phyloP scores from a whole-genome alignment of 257 asterid genomes.

The Salvia splendens region DNA sequence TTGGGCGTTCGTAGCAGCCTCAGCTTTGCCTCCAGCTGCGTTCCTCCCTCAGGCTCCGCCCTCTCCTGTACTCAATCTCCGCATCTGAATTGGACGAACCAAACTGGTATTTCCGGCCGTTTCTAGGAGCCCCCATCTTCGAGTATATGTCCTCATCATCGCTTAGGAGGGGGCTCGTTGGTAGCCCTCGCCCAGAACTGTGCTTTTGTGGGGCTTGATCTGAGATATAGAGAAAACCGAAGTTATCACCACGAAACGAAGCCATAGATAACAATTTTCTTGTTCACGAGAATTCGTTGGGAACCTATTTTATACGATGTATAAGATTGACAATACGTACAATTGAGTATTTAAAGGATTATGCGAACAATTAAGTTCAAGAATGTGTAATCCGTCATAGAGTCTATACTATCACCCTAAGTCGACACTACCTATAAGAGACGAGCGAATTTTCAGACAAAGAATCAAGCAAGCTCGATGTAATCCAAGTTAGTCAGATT shows the following conservation, averaged over 20 bases:
- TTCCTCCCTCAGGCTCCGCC: constrained; percentile 78
- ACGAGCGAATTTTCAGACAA: neutral
- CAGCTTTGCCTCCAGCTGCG: constrained; percentile 41
- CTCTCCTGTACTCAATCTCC: constrained; percentile 91
- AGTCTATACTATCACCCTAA: neutral
- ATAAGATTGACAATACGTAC: too few species aligned
- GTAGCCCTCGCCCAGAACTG: constrained; percentile 38
- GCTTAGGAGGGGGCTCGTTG: constrained; percentile 44
- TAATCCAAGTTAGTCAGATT: neutral
- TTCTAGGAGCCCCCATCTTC: constrained; percentile 59
- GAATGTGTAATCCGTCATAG: neutral
- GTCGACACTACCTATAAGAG: neutral
- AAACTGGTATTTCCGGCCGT: constrained; percentile 55
- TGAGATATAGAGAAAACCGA: constrained; percentile 31
- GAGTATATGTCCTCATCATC: constrained; percentile 76
- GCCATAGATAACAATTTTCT: neutral
- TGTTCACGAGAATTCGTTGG: neutral
- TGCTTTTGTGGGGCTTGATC: constrained; percentile 50
- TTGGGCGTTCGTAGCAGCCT: constrained; percentile 18
- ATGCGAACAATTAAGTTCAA: neutral
- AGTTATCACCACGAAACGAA: neutral
- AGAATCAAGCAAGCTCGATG: neutral
- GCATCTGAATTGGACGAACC: constrained; percentile 92
- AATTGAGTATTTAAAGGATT: neutral
- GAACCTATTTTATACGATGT: too few species aligned